A percentile compares a stretch with the other conserved stretches of the same genome.
phyloP scores from a whole-genome alignment of 1,284 basidiomycete species.

The Ceratobasidium sp. region DNA sequence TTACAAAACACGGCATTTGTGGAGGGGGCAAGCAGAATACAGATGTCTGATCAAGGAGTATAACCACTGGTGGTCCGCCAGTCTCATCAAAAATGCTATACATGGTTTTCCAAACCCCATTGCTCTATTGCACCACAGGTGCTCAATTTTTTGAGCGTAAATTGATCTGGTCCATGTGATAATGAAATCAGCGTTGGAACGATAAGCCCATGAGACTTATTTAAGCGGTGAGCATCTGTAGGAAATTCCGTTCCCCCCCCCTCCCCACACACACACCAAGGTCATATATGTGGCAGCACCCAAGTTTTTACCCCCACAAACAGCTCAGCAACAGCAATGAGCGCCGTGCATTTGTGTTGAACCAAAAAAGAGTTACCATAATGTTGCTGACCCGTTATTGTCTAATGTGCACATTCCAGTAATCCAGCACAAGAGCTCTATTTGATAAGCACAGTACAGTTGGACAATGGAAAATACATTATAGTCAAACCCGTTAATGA shows the following conservation, averaged over 20 bases:
- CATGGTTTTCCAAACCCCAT: not conserved
- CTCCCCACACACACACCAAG: not conserved
- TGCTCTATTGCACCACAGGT: not conserved
- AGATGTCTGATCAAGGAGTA: not conserved
- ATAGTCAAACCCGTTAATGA: conserved; percentile 1
- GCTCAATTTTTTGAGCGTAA: not conserved
- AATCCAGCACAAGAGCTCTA: not conserved
- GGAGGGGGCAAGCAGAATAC: not conserved
- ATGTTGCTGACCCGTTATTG: conserved; percentile 5
- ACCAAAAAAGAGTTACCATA: not conserved
- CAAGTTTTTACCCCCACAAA: not conserved
- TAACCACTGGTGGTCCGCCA: not conserved
- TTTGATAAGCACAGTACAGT: no score
- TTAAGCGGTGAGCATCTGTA: not conserved
- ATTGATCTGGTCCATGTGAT: not conserved
- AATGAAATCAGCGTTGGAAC: not conserved
- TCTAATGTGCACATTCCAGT: not conserved
- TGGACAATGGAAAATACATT: not conserved
- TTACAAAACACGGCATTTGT: no score
- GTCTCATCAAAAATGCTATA: not conserved
- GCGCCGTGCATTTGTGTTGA: not conserved
- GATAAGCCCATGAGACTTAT: not conserved
- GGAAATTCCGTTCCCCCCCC: not conserved
- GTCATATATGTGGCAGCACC: conserved; percentile 17
- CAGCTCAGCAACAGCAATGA: not conserved